Conservation (phyloP, 2,329 filamentous ascomycete species). For the Lachnellula cervina region DNA sequence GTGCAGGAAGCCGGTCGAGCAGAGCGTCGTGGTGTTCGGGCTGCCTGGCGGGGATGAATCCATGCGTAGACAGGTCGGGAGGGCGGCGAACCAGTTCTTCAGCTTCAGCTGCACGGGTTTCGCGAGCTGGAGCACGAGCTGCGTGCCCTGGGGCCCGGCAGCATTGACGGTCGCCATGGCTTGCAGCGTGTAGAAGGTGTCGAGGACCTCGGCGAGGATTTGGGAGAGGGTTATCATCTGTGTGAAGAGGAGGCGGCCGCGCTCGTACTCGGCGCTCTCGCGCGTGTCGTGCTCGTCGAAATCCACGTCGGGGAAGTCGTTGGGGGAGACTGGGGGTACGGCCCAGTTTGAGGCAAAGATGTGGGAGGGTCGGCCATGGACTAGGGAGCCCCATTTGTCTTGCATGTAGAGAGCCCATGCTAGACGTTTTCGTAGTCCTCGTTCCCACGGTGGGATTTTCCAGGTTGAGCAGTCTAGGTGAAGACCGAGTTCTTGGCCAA, state of each 20-base stretch:
- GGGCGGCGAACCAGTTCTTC: conserved; percentile 72
- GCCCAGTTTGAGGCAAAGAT: conserved; percentile 68
- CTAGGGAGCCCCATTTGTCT: conserved; percentile 84
- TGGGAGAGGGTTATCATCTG: conserved; percentile 72
- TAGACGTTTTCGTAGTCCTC: conserved; percentile 75
- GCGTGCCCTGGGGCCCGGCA: conserved; percentile 65
- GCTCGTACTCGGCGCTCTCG: conserved; percentile 56
- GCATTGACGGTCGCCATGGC: conserved; percentile 65
- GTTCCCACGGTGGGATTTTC: conserved; percentile 87
- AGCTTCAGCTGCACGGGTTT: conserved; percentile 80
- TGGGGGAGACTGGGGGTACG: conserved; percentile 57
- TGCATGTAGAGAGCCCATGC: conserved; percentile 94
- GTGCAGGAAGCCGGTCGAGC: conserved; percentile 72
- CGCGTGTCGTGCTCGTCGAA: conserved; percentile 59
- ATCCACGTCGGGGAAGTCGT: conserved; percentile 71
- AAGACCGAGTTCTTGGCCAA: conserved; percentile 80
- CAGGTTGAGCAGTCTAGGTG: conserved; percentile 83
- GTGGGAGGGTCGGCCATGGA: conserved; percentile 81
- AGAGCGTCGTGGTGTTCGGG: conserved; percentile 40
- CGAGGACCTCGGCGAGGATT: conserved; percentile 74
- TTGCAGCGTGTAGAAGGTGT: conserved; percentile 75
- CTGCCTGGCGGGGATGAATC: conserved; percentile 47
- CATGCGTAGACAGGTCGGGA: conserved; percentile 60
- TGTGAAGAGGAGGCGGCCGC: conserved; percentile 65
- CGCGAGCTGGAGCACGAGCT: conserved; percentile 67